phyloP scores from a whole-genome alignment of 345 rosid genomes.

The Moricandia moricandioides region DNA sequence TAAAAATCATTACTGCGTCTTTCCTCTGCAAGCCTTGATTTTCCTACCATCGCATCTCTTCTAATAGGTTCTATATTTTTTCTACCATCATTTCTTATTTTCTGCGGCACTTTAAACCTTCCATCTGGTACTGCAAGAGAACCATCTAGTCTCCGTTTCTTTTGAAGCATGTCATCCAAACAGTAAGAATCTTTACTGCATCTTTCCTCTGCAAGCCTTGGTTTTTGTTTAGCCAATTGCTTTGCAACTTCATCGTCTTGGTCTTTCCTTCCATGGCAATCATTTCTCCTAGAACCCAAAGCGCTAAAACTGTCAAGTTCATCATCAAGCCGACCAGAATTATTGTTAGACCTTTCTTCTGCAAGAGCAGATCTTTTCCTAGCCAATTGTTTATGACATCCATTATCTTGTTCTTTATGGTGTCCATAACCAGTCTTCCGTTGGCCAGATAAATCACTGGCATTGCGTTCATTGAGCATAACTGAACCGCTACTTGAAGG shows the following conservation, averaged over 20 bases:
- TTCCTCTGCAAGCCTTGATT: constrained; percentile 5
- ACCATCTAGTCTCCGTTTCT: constrained; percentile 46
- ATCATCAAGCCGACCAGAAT: constrained; percentile 19
- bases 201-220: constrained; percentile 6
- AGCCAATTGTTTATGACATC: constrained; percentile 15
- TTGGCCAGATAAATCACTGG: background rate
- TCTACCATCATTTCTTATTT: constrained; percentile 1
- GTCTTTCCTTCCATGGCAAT: constrained; percentile 15
- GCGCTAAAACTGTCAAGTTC: background rate
- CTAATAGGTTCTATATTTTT: background rate
- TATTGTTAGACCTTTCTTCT: constrained; percentile 21
- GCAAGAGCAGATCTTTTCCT: constrained; percentile 16
- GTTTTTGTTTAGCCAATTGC: constrained; percentile 15
- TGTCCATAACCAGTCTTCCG: background rate
- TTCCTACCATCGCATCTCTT: background rate
- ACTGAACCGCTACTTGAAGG: constrained; percentile 12
- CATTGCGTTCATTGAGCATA: constrained; percentile 7
- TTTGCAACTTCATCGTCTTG: constrained; percentile 19
- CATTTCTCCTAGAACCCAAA: constrained; percentile 8
- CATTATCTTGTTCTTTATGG: constrained; percentile 27
- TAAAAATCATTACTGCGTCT: constrained; percentile 25
- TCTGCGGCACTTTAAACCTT: constrained; percentile 25
- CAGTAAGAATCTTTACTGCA: constrained; percentile 28
- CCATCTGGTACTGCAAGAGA: constrained; percentile 20
- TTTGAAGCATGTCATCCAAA: constrained; percentile 37